These are phyloP conservation scores for Ophryocystis elektroscirrha DNA, from an alignment of 169 alveolate species.

Conservation along the genomic window DNA sequence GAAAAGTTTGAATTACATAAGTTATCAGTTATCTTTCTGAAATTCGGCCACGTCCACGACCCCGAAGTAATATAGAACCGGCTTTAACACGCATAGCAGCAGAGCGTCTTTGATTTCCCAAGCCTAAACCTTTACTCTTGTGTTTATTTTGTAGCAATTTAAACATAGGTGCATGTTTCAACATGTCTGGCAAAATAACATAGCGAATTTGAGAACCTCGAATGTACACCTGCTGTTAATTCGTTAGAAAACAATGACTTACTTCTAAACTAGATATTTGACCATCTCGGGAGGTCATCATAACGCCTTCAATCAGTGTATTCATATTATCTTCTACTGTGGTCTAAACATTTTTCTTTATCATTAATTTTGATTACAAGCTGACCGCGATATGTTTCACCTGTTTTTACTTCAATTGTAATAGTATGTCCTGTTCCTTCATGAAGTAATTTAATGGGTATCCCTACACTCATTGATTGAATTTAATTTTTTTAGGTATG, in stretches of 20 bases:
- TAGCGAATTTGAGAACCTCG: slow-evolving; percentile 83
- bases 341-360: slow-evolving; percentile 10
- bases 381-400: slow-evolving; percentile 78
- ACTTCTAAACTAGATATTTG: slow-evolving; percentile 64
- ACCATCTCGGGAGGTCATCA: slow-evolving; percentile 84
- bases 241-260: not conserved
- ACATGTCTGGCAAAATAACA: slow-evolving; percentile 89
- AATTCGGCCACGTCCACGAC: slow-evolving; percentile 13
- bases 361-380: slow-evolving; percentile 50
- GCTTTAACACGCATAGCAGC: slow-evolving; percentile 33
- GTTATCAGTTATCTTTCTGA: not conserved
- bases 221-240: not conserved
- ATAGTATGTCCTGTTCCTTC: slow-evolving; percentile 95
- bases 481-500: not conserved
- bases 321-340: slow-evolving; percentile 91
- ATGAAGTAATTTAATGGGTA: slow-evolving; percentile 83
- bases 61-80: slow-evolving; percentile 13
- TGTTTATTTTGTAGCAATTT: slow-evolving; percentile 43
- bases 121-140: slow-evolving; percentile 36
- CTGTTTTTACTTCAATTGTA: slow-evolving; percentile 83
- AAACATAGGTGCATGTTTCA: slow-evolving; percentile 96
- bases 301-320: slow-evolving; percentile 80
- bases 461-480: slow-evolving; percentile 64
- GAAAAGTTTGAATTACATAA: not conserved
- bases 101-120: slow-evolving; percentile 38